Conservation (phyloP, 768 basidiomycete species). For the Scleroderma citrinum region DNA sequence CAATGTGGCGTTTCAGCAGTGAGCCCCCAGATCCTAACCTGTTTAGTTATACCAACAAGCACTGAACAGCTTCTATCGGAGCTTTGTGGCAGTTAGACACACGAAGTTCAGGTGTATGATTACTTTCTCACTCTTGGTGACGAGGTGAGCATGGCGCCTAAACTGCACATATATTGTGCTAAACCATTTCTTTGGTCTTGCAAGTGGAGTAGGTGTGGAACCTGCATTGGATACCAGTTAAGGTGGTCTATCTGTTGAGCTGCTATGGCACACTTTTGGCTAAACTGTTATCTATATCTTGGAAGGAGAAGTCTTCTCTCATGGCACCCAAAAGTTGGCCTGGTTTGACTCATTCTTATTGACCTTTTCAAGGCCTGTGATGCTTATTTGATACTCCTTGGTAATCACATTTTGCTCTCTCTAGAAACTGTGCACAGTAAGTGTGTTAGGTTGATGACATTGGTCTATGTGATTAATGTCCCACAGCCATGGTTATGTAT, state of each 20-base stretch:
- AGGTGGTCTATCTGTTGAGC: constrained; percentile 3
- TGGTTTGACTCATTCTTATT: too few species aligned
- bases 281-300: constrained; percentile 3
- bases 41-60: too few species aligned
- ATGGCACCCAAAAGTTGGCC: too few species aligned
- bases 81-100: not conserved
- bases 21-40: too few species aligned
- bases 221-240: constrained; percentile 2
- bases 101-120: constrained; percentile 5
- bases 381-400: not conserved
- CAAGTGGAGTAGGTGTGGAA: not conserved
- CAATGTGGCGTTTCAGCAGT: too few species aligned
- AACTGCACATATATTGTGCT: not conserved
- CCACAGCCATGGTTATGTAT: too few species aligned
- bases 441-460: not conserved
- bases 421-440: constrained; percentile 5
- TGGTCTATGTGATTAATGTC: too few species aligned
- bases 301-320: too few species aligned
- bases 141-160: constrained; percentile 2
- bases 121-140: constrained; percentile 2
- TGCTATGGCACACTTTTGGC: constrained; percentile 2
- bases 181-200: not conserved
- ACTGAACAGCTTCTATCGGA: not conserved
- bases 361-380: not conserved
- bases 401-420: not conserved